Conservation (phyloP, 2,329 filamentous ascomycete genomes). For the Dactylellina cionopaga region DNA sequence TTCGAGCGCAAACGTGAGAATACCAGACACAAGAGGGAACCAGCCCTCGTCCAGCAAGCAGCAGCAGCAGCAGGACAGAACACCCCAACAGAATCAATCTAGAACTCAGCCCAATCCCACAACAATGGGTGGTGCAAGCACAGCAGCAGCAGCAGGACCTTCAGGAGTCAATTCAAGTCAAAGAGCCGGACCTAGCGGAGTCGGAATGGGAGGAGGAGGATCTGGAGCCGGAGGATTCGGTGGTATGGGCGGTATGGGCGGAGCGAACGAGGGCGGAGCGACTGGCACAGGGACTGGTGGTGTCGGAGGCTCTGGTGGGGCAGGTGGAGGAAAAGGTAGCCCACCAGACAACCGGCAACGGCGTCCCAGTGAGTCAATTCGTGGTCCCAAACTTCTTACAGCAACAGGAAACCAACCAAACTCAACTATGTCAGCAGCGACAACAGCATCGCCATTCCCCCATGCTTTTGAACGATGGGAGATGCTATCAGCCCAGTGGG, state of each 20-base stretch:
- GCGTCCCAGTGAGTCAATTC: slow-evolving; percentile 57
- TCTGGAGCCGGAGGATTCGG: slow-evolving; percentile 19
- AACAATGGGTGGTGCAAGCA: slow-evolving; percentile 54
- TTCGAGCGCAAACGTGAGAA: slow-evolving; percentile 30
- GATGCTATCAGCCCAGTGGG: slow-evolving; percentile 95
- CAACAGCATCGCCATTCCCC: slow-evolving; percentile 71
- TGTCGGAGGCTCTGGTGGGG: slow-evolving; percentile 52
- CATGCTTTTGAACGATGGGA: slow-evolving; percentile 99
- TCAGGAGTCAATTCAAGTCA: slow-evolving; percentile 50
- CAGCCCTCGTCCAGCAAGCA: slow-evolving; percentile 35
- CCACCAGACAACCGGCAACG: slow-evolving; percentile 55
- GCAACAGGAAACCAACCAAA: slow-evolving; percentile 52
- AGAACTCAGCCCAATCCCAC: slow-evolving; percentile 52
- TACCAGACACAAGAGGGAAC: slow-evolving; percentile 41
- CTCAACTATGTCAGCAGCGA: slow-evolving; percentile 51
- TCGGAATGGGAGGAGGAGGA: slow-evolving; percentile 34
- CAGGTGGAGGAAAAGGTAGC: slow-evolving; percentile 58
- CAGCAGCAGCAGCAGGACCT: slow-evolving; percentile 48
- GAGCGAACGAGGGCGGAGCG: slow-evolving; percentile 42
- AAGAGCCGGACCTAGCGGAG: slow-evolving; percentile 28
- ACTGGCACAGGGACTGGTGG: slow-evolving; percentile 50
- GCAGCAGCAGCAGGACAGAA: slow-evolving; percentile 27
- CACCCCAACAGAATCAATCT: slow-evolving; percentile 24
- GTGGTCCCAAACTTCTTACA: slow-evolving; percentile 54
- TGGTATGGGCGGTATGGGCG: slow-evolving; percentile 21